Percentiles rank a stretch among this genome's conserved stretches.
These are phyloP conservation scores for Fomes fomentarius DNA, from an alignment of 1,284 basidiomycete species.

Conservation along the genomic window DNA sequence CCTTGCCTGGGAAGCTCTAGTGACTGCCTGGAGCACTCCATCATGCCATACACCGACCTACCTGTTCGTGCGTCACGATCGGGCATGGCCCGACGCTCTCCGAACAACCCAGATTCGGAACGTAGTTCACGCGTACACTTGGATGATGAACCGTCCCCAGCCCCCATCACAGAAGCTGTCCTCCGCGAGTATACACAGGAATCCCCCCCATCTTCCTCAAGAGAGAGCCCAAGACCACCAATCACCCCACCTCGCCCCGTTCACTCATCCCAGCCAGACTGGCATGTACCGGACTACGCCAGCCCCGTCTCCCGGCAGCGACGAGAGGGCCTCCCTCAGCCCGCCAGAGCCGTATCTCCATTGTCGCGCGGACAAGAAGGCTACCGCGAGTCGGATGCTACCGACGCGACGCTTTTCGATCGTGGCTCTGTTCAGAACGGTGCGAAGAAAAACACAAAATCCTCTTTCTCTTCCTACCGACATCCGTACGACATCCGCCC, in stretches of 20 bases:
- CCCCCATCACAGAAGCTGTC: slow-evolving; percentile 4
- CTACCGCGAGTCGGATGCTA: slow-evolving; percentile 10
- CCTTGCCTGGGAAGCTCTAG: no score
- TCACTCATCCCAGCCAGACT: slow-evolving; percentile 5
- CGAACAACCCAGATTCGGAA: slow-evolving; percentile 1
- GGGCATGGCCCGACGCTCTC: slow-evolving; percentile 5
- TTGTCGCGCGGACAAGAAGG: background rate
- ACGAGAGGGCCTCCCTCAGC: no score
- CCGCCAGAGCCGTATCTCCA: slow-evolving; percentile 2
- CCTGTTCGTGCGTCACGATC: slow-evolving; percentile 18
- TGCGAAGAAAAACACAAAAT: slow-evolving; percentile 38
- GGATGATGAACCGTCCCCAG: slow-evolving; percentile 11
- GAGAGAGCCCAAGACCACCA: background rate
- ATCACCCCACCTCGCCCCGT: slow-evolving; percentile 9
- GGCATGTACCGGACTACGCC: slow-evolving; percentile 8
- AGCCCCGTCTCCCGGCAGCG: background rate
- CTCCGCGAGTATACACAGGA: background rate
- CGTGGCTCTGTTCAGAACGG: no score
- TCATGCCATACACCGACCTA: slow-evolving; percentile 20
- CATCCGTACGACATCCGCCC: slow-evolving; percentile 63
- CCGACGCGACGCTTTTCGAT: slow-evolving; percentile 19
- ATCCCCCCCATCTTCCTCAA: background rate
- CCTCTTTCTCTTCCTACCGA: slow-evolving; percentile 54
- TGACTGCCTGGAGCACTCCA: background rate
- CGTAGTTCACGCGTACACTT: slow-evolving; percentile 28